Percentiles rank a stretch among this genome's conserved stretches.
Evolutionary conservation across 345 rosid species (phyloP).

Genomic region (Eucalyptus regnans): DNA sequence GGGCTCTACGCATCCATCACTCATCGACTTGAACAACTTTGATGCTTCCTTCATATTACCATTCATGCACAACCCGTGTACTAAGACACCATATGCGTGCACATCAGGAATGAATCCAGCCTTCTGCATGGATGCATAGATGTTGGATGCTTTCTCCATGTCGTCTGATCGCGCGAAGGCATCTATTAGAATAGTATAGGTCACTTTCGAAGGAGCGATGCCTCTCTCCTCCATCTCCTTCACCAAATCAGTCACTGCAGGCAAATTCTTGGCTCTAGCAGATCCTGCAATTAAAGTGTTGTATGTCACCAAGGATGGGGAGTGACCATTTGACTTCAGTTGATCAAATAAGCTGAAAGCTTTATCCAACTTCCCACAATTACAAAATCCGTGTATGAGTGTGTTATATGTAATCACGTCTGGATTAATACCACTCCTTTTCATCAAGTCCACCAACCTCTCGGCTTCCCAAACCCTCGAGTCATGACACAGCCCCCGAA

Average conservation of each 20-base stretch:
- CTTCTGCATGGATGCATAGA: conserved; percentile 39
- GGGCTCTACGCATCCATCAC: not conserved
- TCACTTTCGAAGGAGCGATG: conserved; percentile 50
- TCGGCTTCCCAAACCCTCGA: conserved; percentile 38
- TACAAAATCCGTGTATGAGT: conserved; percentile 50
- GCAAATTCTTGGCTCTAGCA: conserved; percentile 30
- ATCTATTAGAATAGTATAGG: conserved; percentile 55
- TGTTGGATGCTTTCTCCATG: conserved; percentile 52
- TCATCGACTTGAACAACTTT: conserved; percentile 20
- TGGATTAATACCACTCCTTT: conserved; percentile 30
- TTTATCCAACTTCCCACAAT: conserved; percentile 22
- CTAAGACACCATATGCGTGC: conserved; percentile 41
- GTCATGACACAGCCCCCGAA: conserved; percentile 47
- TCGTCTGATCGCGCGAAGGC: conserved; percentile 26
- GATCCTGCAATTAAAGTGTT: conserved; percentile 46
- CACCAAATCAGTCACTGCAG: conserved; percentile 27
- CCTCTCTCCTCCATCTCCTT: conserved; percentile 86
- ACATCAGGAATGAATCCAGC: conserved; percentile 55
- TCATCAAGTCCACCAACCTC: conserved; percentile 41
- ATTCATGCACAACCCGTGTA: conserved; percentile 62
- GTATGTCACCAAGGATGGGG: conserved; percentile 58
- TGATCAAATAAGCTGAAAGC: conserved; percentile 40
- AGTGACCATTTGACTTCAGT: conserved; percentile 41
- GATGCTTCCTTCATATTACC: conserved; percentile 71
- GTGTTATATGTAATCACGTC: conserved; percentile 55